Conservation (phyloP, 1,284 basidiomycete genomes). For the Sphagnurus paluster region DNA sequence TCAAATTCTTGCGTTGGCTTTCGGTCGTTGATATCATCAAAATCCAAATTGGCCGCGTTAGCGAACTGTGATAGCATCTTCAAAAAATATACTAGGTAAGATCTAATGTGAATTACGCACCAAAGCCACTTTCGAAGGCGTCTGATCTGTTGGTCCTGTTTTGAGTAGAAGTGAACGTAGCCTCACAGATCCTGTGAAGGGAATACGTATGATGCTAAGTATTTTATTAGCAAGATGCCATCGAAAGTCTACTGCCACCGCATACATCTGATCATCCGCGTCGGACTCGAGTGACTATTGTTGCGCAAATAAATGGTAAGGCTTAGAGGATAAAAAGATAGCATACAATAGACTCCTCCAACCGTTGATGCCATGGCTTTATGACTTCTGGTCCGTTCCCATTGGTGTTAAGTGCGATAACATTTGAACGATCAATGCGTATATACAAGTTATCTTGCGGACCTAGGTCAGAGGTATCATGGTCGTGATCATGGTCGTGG, state of each 20-base stretch:
- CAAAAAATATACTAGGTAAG: not conserved
- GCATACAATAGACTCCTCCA: slow-evolving; percentile 61
- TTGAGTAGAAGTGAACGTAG: slow-evolving; percentile 74
- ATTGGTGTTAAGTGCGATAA: slow-evolving; percentile 68
- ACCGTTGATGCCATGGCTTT: slow-evolving; percentile 76
- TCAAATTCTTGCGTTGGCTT: slow-evolving; percentile 68
- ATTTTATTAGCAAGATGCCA: slow-evolving; percentile 6
- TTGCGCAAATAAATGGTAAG: slow-evolving; percentile 7
- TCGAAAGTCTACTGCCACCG: not conserved
- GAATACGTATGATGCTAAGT: slow-evolving; percentile 71
- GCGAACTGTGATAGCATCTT: slow-evolving; percentile 49
- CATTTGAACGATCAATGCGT: slow-evolving; percentile 71
- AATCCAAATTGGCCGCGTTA: slow-evolving; percentile 73
- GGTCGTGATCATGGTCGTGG: slow-evolving; percentile 56
- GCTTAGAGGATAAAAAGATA: not conserved
- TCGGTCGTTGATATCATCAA: slow-evolving; percentile 63
- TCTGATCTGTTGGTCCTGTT: slow-evolving; percentile 69
- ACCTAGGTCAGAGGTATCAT: slow-evolving; percentile 46
- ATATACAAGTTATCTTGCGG: slow-evolving; percentile 69
- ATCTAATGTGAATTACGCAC: slow-evolving; percentile 39
- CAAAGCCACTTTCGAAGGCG: slow-evolving; percentile 64
- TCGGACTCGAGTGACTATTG: slow-evolving; percentile 75
- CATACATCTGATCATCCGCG: slow-evolving; percentile 80
- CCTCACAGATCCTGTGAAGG: slow-evolving; percentile 80
- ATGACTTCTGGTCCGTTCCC: slow-evolving; percentile 54